Conservation (phyloP, 805 yeast genomes). For the Hanseniaspora meyeri region DNA sequence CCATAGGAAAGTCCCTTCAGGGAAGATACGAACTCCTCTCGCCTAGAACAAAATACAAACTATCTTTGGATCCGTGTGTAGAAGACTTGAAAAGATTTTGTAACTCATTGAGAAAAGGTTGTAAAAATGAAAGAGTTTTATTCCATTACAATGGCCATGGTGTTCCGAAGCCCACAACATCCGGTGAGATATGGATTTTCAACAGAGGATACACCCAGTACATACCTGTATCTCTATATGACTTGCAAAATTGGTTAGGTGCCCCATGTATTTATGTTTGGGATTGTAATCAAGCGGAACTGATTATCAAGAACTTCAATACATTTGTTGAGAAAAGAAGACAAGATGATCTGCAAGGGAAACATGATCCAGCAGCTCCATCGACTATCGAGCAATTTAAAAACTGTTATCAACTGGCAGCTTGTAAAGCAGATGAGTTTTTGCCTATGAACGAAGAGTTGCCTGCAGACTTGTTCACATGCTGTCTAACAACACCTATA, state of each 20-base stretch:
- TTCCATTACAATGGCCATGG: conserved; percentile 98
- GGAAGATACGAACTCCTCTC: conserved; percentile 81
- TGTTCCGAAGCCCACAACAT: conserved; percentile 90
- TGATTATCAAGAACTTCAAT: conserved; percentile 78
- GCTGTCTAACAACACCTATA: conserved; percentile 90
- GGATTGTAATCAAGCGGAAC: conserved; percentile 91
- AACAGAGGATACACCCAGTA: conserved; percentile 95
- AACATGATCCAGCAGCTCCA: conserved; percentile 32
- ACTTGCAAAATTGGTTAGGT: conserved; percentile 92
- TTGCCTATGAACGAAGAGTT: conserved; percentile 87
- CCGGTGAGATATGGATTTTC: conserved; percentile 97
- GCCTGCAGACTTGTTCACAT: conserved; percentile 92
- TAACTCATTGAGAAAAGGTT: conserved; percentile 73
- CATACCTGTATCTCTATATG: conserved; percentile 90
- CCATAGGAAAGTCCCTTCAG: conserved; percentile 79
- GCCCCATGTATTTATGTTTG: conserved; percentile 93
- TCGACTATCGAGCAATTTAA: conserved; percentile 43
- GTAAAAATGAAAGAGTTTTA: conserved; percentile 83
- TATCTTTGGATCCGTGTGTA: conserved; percentile 83
- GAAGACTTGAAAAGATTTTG: conserved; percentile 91
- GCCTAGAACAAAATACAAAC: conserved; percentile 78
- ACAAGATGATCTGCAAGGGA: conserved; percentile 63
- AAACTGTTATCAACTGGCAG: conserved; percentile 87
- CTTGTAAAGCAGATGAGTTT: conserved; percentile 74
- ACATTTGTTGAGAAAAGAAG: conserved; percentile 81